Base-by-base conservation (phyloP, 768 basidiomycete species). In the Astraeus odoratus region DNA sequence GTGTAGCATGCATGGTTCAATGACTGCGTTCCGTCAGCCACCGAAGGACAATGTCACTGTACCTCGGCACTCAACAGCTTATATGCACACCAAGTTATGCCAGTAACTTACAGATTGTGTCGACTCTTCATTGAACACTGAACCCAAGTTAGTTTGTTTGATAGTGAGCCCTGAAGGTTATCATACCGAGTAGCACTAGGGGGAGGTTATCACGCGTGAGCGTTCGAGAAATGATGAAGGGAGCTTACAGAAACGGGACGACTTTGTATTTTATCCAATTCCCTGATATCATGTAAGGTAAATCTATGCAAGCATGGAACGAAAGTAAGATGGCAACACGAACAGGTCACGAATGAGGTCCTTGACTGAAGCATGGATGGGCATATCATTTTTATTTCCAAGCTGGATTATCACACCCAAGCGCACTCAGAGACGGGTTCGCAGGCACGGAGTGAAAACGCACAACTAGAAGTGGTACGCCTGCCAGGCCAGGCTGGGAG, bases 71-170 rank as follows among this genome's bases (percentile, higher is more conserved):
- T 23, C 35, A 24, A 18, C 29, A 27, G n/a, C 33, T 23, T 5
- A 18, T 3, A 13, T 51, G 25, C 51, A 35, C 37, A 29, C 20
- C 5, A 26, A 24, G 9, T 23, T 38, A 36, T 29, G 9, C n/a
- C 2, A 16, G 22, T 22, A 26, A 61, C 86, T 44, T 54, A 87
- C 84, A 96, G 68, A 60, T 96, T 96, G 63, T 96, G 91, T 63
- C 89, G 86, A 57, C 83, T 93, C 66, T 93, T 94, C 85, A 95
- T 94, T 2, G 91, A 96, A 61, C 92, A 95, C 93, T 96, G 54
- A 29, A 25, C 20, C 50, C 8, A 40, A 38, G 36, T 27, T 35
- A 35, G 34, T 19, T 6, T n/a, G 16, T 35, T 35, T 19, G 34
- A 27, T 25, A 41, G n/a, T n/a, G 35, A 9, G 19, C 34, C 10